These are phyloP conservation scores for Fusarium praegraminearum DNA, from an alignment of 2,329 filamentous ascomycete species.

Conservation along the genomic window DNA sequence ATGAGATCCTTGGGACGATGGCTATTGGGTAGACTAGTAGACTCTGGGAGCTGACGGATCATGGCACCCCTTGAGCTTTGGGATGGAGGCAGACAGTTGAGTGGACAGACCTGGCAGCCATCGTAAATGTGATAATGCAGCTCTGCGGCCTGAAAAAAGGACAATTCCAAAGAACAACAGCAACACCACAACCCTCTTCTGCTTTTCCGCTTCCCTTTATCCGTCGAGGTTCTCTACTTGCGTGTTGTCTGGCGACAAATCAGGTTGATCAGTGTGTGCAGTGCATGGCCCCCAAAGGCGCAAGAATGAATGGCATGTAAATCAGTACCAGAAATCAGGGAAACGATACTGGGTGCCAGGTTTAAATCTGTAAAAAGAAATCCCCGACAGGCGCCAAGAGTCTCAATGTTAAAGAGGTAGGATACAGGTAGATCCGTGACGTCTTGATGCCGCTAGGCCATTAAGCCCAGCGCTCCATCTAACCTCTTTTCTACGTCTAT, in stretches of 20 bases:
- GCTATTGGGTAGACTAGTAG: constrained; percentile 1
- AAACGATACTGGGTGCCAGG: constrained; percentile 3
- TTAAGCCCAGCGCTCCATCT: constrained; percentile 32
- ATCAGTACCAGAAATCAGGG: constrained; percentile 21
- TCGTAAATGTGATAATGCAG: constrained; percentile 17
- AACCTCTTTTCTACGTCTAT: constrained; percentile 27
- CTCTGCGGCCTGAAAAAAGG: constrained; percentile 7
- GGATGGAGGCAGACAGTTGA: neutral
- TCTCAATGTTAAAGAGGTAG: neutral
- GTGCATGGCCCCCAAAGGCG: neutral
- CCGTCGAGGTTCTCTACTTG: constrained; percentile 5
- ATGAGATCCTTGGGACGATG: constrained; percentile 7
- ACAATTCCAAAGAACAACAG: neutral
- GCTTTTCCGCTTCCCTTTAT: constrained; percentile 11
- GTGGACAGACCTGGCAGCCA: constrained; percentile 1
- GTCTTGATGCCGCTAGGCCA: constrained; percentile 20
- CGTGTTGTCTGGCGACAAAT: neutral
- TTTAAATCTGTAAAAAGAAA: constrained; percentile 10
- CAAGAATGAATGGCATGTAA: neutral
- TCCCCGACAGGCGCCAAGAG: constrained; percentile 19
- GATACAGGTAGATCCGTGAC: constrained; percentile 23
- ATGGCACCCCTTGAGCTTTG: constrained; percentile 6
- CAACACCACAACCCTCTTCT: constrained; percentile 12
- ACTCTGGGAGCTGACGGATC: constrained; percentile 9
- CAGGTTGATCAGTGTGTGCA: neutral